Base-by-base conservation (phyloP, 2,329 filamentous ascomycete genomes). In the Dactylellina drechsleri region DNA sequence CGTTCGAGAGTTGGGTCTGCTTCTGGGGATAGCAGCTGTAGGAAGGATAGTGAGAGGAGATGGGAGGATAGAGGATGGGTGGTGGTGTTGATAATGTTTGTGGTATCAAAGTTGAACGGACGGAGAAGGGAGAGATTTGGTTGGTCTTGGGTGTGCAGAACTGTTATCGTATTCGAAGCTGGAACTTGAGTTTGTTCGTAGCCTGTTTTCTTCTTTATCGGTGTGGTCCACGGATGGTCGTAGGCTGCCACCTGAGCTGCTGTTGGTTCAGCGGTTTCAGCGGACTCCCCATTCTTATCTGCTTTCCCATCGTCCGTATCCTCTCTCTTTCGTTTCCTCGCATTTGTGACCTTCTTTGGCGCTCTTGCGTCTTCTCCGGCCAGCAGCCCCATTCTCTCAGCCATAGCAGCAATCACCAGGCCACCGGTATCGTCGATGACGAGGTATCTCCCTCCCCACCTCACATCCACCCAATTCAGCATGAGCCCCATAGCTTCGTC, bases 381-480 rank as follows among this genome's bases (percentile, higher is more conserved):
- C 0, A 97, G 83, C 16, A 97, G 87, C 0, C 91, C 92, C 90
- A 97, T 94, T 75, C 91, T 87, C 83, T 97, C 93, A 0, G 93
- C 93, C 84, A 97, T 86, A 0, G 92, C 90, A 2, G 92, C 93
- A 2, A 93, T 89, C 5, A 97, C 82, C 23, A 97, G 83, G 0
- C 93, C 93, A 16, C 91, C 91, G 0, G 92, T 95, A 70, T 97
- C 93, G 79, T 97, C 93, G 0, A 96, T 87, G 0, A 93, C 88
- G 1, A 97, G 84, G 87, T 92, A 97, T 59, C 92, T 85, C 3
- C 89, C 87, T 61, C 86, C 85, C 77, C 89, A 92, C 81, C 96
- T 92, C 1, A 96, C 89, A 81, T 99, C 96, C 0, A 90, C 91
- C 92, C 93, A 97, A 81, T 92, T 95, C 5, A 90, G 91, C 13